phyloP scores from a whole-genome alignment of 2,329 filamentous ascomycete genomes.

The Hypoxylon sp. region DNA sequence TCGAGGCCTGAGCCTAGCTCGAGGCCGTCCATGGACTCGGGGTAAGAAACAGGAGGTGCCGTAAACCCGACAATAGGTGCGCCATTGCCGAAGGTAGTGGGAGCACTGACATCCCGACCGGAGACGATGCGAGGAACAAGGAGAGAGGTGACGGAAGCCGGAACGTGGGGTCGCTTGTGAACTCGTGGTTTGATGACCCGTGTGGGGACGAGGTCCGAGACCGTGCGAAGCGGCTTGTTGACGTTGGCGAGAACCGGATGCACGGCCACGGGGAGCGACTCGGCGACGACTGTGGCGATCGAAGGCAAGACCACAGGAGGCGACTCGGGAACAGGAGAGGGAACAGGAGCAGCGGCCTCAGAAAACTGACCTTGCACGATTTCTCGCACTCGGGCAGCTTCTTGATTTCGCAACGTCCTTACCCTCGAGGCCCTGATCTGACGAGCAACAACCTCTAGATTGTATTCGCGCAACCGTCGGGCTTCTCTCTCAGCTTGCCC shows the following conservation, averaged over 20 bases:
- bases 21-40: neutral
- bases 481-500: no score
- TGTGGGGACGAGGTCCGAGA: no score
- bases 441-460: no score
- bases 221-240: neutral
- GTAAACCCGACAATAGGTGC: neutral
- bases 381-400: no score
- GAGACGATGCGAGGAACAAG: neutral
- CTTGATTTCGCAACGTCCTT: no score
- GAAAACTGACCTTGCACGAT: no score
- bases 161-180: neutral
- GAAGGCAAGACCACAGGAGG: neutral
- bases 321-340: neutral
- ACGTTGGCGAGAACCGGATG: neutral
- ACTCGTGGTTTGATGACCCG: neutral
- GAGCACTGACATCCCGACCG: neutral
- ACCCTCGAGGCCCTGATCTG: no score
- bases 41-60: neutral
- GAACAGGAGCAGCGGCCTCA: neutral
- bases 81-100: neutral
- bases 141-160: neutral
- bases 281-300: neutral
- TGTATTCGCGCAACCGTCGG: no score
- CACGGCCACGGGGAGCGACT: neutral
- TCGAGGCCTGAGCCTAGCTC: neutral